phyloP scores from a whole-genome alignment of 345 rosid species.

The Citrus medica region DNA sequence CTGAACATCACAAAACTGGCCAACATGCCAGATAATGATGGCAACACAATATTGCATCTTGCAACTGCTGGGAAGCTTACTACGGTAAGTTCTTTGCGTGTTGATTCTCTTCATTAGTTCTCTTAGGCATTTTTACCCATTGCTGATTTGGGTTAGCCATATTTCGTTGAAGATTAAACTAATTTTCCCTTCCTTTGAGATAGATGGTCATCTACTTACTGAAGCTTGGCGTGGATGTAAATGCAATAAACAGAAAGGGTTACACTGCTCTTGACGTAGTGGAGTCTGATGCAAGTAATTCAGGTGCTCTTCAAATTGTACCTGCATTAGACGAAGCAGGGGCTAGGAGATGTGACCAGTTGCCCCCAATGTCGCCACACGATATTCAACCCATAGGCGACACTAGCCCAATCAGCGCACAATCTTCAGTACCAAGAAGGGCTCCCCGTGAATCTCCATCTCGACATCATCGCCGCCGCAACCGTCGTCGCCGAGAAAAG shows the following conservation, averaged over 20 bases:
- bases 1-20: constrained; percentile 26
- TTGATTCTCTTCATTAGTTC: background rate
- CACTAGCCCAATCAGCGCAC: background rate
- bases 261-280: constrained; percentile 43
- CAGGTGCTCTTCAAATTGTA: constrained; percentile 33
- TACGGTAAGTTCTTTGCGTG: constrained; percentile 20
- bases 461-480: constrained; percentile 13
- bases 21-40: constrained; percentile 36
- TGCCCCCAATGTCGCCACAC: constrained; percentile 29
- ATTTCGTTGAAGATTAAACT: background rate
- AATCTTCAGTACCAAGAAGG: background rate
- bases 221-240: constrained; percentile 35
- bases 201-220: constrained; percentile 38
- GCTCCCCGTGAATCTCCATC: background rate
- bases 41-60: constrained; percentile 51
- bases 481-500: constrained; percentile 30
- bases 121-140: too few species aligned
- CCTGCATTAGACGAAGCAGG: constrained; percentile 42
- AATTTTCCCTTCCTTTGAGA: background rate
- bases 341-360: constrained; percentile 37
- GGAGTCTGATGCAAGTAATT: constrained; percentile 34
- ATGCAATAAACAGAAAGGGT: constrained; percentile 41
- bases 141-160: background rate
- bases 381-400: constrained; percentile 18
- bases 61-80: constrained; percentile 46